Conservation (phyloP, 495 filamentous ascomycete genomes). For the Tuber microsphaerosporum region DNA sequence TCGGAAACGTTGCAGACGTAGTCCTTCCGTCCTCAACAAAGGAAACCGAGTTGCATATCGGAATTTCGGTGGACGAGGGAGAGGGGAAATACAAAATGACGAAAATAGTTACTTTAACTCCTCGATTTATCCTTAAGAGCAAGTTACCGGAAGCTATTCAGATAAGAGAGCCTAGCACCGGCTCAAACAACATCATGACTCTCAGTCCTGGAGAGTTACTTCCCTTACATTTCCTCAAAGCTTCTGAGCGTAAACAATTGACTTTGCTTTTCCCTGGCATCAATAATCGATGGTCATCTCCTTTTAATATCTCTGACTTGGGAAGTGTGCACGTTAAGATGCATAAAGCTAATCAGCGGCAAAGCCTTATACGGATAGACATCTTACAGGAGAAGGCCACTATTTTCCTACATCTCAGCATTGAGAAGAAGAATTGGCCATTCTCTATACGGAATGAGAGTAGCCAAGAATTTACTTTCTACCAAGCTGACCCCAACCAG, state of each 20-base stretch:
- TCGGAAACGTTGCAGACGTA: conserved; percentile 82
- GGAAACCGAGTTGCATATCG: conserved; percentile 78
- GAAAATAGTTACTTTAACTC: conserved; percentile 87
- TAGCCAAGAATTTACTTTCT: conserved; percentile 91
- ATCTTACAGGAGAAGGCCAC: conserved; percentile 85
- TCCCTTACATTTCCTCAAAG: conserved; percentile 79
- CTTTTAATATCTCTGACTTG: conserved; percentile 91
- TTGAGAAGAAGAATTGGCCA: conserved; percentile 91
- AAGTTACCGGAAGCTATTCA: conserved; percentile 79
- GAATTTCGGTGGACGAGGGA: conserved; percentile 78
- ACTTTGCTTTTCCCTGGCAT: conserved; percentile 88
- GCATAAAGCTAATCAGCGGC: conserved; percentile 78
- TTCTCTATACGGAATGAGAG: conserved; percentile 98
- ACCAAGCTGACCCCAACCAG: conserved; percentile 63
- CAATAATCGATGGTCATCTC: conserved; percentile 96
- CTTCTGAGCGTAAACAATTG: conserved; percentile 72
- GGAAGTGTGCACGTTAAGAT: conserved; percentile 90
- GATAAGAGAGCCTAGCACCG: conserved; percentile 70
- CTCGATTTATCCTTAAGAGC: conserved; percentile 90
- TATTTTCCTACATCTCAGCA: conserved; percentile 81
- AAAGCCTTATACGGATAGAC: conserved; percentile 80
- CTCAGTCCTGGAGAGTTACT: conserved; percentile 68
- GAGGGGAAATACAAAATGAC: conserved; percentile 96
- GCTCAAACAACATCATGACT: conserved; percentile 70
- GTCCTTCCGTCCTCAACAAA: conserved; percentile 60